Percentiles rank a stretch among this genome's conserved stretches.
Conservation (phyloP, 2,329 filamentous ascomycete genomes). For the Epicoccum nigrum region DNA sequence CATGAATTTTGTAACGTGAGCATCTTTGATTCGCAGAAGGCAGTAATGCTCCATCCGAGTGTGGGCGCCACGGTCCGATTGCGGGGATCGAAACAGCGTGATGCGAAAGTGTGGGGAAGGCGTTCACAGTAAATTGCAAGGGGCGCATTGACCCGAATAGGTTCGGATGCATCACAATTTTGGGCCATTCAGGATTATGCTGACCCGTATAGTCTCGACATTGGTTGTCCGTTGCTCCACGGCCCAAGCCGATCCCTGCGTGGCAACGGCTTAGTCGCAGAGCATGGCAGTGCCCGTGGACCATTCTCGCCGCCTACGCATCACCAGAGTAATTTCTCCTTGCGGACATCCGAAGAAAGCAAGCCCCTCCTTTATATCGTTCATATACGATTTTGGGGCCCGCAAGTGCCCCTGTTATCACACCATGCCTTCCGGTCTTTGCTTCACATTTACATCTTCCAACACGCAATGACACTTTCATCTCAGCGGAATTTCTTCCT, state of each 20-base stretch:
- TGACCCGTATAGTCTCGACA: slow-evolving; percentile 1
- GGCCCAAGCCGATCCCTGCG: slow-evolving; percentile 44
- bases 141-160: slow-evolving; percentile 14
- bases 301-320: slow-evolving; percentile 9
- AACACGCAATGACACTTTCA: slow-evolving; percentile 43
- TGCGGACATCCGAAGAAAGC: slow-evolving; percentile 44
- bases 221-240: slow-evolving; percentile 35
- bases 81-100: slow-evolving; percentile 15
- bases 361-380: slow-evolving; percentile 22
- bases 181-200: background rate
- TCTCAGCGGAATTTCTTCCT: slow-evolving; percentile 24
- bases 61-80: slow-evolving; percentile 8
- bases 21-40: background rate
- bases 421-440: slow-evolving; percentile 41
- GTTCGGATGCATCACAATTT: slow-evolving; percentile 10
- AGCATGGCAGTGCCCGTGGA: slow-evolving; percentile 22
- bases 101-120: slow-evolving; percentile 18
- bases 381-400: slow-evolving; percentile 45
- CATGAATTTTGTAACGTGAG: background rate
- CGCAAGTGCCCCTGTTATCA: slow-evolving; percentile 37
- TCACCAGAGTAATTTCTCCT: slow-evolving; percentile 42
- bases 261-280: slow-evolving; percentile 35
- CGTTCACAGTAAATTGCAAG: slow-evolving; percentile 20
- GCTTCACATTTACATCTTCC: slow-evolving; percentile 35
- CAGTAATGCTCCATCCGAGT: background rate